Evolutionary conservation across 352 stramenopile genomes (phyloP).

Genomic region (Pythium diclinum): DNA sequence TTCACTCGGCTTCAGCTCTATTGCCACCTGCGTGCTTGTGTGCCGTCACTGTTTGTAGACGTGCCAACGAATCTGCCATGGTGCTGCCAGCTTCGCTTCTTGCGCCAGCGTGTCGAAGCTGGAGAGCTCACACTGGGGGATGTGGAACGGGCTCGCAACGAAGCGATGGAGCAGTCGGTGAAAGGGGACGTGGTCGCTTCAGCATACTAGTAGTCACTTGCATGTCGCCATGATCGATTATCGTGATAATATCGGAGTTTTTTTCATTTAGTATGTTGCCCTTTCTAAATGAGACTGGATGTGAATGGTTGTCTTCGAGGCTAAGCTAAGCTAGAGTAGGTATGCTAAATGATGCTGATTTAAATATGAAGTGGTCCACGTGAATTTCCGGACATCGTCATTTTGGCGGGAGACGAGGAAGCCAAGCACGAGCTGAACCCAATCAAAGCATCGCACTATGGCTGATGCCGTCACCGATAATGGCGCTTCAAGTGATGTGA

Average conservation of each 20-base stretch:
- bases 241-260: too few species aligned
- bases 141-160: not conserved
- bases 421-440: not conserved
- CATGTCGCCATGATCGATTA: too few species aligned
- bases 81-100: not conserved
- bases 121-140: conserved; percentile 1
- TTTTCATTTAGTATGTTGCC: too few species aligned
- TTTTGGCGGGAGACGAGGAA: not conserved
- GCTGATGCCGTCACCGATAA: not conserved
- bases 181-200: not conserved
- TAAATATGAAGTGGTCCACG: not conserved
- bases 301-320: too few species aligned
- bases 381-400: not conserved
- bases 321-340: too few species aligned
- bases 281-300: too few species aligned
- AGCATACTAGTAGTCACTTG: not conserved
- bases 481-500: not conserved
- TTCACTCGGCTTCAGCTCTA: not conserved
- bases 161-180: too few species aligned
- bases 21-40: not conserved
- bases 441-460: not conserved
- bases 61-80: not conserved
- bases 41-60: not conserved
- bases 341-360: too few species aligned
- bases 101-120: not conserved